Percentiles rank a stretch among this genome's conserved stretches.
phyloP scores from a whole-genome alignment of 2,329 filamentous ascomycete genomes.

The Paraphaeosphaeria sporulosa region DNA sequence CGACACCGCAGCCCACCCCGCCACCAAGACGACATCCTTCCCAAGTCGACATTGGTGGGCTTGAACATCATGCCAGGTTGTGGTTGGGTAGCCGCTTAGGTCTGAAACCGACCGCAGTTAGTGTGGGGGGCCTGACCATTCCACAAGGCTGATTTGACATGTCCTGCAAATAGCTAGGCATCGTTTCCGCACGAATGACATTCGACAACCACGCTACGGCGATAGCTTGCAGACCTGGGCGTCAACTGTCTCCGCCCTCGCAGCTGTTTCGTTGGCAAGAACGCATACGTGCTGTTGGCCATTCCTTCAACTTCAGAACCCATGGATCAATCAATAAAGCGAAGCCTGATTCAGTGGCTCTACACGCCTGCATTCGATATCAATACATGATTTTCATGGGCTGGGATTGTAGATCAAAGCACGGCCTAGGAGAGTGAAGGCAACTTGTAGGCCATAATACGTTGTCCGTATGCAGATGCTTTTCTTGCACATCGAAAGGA shows the following conservation, averaged over 20 bases:
- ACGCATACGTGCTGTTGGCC: constrained; percentile 5
- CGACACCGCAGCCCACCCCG: background rate
- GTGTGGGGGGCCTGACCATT: constrained; percentile 43
- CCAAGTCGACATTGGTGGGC: constrained; percentile 26
- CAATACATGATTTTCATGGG: constrained; percentile 15
- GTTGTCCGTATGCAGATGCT: background rate
- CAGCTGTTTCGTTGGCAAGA: constrained; percentile 3
- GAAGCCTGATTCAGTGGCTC: background rate
- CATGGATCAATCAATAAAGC: background rate
- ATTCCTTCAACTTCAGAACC: background rate
- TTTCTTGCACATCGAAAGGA: background rate
- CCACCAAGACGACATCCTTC: background rate
- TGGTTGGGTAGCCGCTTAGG: constrained; percentile 27
- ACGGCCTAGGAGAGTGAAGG: background rate
- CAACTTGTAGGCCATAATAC: background rate
- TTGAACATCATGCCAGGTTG: constrained; percentile 26
- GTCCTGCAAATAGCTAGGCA: constrained; percentile 8
- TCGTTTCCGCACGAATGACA: constrained; percentile 13
- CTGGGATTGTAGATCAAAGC: background rate
- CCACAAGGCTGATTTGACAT: constrained; percentile 44
- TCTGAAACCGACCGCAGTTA: constrained; percentile 40
- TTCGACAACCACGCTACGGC: constrained; percentile 7
- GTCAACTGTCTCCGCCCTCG: constrained; percentile 2
- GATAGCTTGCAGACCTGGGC: constrained; percentile 9
- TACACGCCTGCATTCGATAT: background rate